These are phyloP conservation scores for Amylostereum areolatum DNA, from an alignment of 1,284 basidiomycete genomes.

Conservation along the genomic window DNA sequence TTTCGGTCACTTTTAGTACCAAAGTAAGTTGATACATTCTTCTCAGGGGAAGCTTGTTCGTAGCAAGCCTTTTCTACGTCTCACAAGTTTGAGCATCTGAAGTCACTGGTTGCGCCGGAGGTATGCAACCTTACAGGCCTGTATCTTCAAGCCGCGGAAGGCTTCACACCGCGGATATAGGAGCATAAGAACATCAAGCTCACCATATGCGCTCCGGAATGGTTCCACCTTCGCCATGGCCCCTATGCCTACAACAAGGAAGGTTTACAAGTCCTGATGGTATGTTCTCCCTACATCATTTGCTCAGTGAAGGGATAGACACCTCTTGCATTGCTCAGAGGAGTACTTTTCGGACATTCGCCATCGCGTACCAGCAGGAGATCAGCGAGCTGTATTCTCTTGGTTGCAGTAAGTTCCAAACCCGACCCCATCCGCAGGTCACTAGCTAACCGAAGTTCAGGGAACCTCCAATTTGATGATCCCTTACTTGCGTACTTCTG, in stretches of 20 bases:
- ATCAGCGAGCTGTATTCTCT: constrained; percentile 65
- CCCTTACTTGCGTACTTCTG: constrained; percentile 68
- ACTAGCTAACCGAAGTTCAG: constrained; percentile 20
- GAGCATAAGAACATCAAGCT: constrained; percentile 67
- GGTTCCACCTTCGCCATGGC: constrained; percentile 73
- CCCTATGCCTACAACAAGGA: constrained; percentile 52
- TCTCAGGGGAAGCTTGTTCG: constrained; percentile 55
- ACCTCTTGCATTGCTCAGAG: constrained; percentile 27
- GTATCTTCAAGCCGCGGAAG: not conserved
- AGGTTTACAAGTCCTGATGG: constrained; percentile 60
- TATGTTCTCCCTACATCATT: constrained; percentile 16
- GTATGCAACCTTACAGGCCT: constrained; percentile 19
- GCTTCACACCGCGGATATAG: constrained; percentile 20
- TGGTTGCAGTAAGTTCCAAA: constrained; percentile 53
- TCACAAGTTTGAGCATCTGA: constrained; percentile 58
- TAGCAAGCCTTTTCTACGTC: constrained; percentile 57
- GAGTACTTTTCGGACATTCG: constrained; percentile 74
- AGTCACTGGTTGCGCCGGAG: constrained; percentile 46
- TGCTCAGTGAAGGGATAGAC: not conserved
- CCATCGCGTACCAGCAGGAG: constrained; percentile 64
- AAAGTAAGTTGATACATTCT: not conserved
- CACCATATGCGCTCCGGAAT: constrained; percentile 70
- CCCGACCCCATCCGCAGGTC: not conserved
- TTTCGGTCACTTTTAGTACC: constrained; percentile 1
- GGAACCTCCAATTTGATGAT: constrained; percentile 73